phyloP scores from a whole-genome alignment of 192 early-diverging fungal genomes.

The Umbelopsis isabellina region DNA sequence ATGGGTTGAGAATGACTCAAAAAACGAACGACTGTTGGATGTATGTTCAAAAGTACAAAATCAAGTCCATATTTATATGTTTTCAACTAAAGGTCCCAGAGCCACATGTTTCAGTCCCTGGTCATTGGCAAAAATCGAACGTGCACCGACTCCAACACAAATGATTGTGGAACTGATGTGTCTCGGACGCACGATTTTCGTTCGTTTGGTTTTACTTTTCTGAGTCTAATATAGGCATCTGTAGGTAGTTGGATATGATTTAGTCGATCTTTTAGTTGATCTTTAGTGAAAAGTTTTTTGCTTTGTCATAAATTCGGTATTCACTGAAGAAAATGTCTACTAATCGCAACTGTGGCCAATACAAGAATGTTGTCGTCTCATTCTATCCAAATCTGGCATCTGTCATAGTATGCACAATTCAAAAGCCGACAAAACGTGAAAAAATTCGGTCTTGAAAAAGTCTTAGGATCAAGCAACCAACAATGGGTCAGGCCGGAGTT shows the following conservation, averaged over 20 bases:
- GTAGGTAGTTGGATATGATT: no score
- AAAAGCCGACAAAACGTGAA: background rate
- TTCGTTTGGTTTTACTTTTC: no score
- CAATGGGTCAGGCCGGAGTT: no score
- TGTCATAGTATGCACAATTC: background rate
- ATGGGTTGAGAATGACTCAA: constrained; percentile 5
- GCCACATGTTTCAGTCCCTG: background rate
- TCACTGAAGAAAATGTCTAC: no score
- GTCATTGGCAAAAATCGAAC: background rate
- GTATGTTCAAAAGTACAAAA: background rate
- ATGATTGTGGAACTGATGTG: constrained; percentile 11
- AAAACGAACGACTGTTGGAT: background rate
- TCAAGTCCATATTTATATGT: background rate
- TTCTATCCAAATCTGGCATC: constrained; percentile 17
- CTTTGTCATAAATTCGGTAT: no score
- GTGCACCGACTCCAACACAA: background rate
- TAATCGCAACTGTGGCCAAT: background rate
- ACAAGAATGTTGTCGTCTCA: background rate
- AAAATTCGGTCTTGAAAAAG: background rate
- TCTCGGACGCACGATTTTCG: no score
- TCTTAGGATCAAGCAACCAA: no score
- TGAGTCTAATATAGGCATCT: no score
- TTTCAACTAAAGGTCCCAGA: background rate
- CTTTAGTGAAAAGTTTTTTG: no score
- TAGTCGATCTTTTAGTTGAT: no score